A percentile compares a stretch with the other conserved stretches of the same genome.
Conservation (phyloP, 2,329 filamentous ascomycete genomes). For the Ascochyta viciae-villosae region DNA sequence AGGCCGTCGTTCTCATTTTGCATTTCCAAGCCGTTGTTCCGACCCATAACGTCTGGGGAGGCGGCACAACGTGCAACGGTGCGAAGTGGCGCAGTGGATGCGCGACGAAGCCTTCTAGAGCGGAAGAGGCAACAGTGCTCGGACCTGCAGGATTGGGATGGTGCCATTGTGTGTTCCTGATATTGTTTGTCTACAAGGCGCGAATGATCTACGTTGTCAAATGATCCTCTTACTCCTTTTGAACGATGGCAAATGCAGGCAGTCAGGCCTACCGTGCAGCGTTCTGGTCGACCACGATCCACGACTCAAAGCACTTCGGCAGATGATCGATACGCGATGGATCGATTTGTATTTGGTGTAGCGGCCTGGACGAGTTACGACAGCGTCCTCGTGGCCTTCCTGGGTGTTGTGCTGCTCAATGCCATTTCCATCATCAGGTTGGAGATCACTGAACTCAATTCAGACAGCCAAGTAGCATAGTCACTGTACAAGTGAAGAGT, state of each 20-base stretch:
- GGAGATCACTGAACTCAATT: neutral
- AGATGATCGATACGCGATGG: neutral
- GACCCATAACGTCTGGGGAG: slow-evolving; percentile 15
- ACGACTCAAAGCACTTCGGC: slow-evolving; percentile 7
- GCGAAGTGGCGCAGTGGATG: slow-evolving; percentile 9
- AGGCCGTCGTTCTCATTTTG: slow-evolving; percentile 13
- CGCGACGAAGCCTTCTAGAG: neutral
- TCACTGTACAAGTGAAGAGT: neutral
- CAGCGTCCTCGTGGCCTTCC: neutral
- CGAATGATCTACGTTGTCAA: slow-evolving; percentile 11
- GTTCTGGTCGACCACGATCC: slow-evolving; percentile 9
- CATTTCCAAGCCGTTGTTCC: slow-evolving; percentile 3
- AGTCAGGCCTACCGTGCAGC: neutral
- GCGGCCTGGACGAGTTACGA: slow-evolving; percentile 2
- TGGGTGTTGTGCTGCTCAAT: slow-evolving; percentile 1
- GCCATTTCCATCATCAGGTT: neutral
- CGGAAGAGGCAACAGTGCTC: neutral
- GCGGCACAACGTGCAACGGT: slow-evolving; percentile 11
- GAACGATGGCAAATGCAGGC: slow-evolving; percentile 10
- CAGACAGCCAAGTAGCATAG: neutral
- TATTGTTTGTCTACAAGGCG: slow-evolving; percentile 1
- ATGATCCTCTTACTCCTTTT: slow-evolving; percentile 12
- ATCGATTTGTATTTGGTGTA: slow-evolving; percentile 1
- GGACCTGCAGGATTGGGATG: neutral
- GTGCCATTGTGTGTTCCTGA: slow-evolving; percentile 10